Percentiles rank a stretch among this genome's conserved stretches.
phyloP scores from a whole-genome alignment of 495 filamentous ascomycete species.

The Penicillium dipodomyicola region DNA sequence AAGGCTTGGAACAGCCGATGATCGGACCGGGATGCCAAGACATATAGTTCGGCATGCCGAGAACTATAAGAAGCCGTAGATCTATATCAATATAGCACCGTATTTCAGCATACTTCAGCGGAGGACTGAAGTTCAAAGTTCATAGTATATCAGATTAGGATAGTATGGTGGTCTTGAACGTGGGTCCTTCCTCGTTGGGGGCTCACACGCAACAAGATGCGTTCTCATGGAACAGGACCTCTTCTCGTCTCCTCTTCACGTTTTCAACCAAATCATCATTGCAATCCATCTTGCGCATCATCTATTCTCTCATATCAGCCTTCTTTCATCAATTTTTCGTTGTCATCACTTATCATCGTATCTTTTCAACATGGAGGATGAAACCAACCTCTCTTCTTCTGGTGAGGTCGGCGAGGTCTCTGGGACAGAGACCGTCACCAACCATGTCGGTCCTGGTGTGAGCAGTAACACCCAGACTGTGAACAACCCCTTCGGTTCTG shows the following conservation, averaged over 20 bases:
- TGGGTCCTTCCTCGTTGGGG: not conserved
- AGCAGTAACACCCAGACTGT: too few species aligned
- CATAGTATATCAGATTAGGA: not conserved
- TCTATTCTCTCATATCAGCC: not conserved
- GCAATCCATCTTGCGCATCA: not conserved
- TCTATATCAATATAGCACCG: not conserved
- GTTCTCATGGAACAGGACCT: not conserved
- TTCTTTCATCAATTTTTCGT: not conserved
- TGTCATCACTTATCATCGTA: not conserved
- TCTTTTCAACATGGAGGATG: not conserved
- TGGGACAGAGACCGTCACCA: not conserved
- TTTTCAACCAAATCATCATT: not conserved
- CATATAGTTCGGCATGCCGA: slow-evolving; percentile 27
- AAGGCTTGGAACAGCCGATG: slow-evolving; percentile 17
- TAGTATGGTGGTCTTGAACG: not conserved
- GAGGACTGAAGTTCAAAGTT: not conserved
- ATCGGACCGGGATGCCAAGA: slow-evolving; percentile 18
- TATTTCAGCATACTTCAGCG: not conserved
- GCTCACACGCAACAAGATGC: not conserved
- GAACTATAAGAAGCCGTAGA: not conserved
- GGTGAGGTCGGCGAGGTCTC: not conserved
- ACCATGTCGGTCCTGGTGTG: not conserved
- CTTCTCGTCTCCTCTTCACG: not conserved
- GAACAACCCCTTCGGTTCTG: too few species aligned
- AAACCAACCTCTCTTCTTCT: not conserved